A percentile compares a stretch with the other conserved stretches of the same genome.
phyloP scores from a whole-genome alignment of 371 early-diverging fungal species.

The Funneliformis caledonium region DNA sequence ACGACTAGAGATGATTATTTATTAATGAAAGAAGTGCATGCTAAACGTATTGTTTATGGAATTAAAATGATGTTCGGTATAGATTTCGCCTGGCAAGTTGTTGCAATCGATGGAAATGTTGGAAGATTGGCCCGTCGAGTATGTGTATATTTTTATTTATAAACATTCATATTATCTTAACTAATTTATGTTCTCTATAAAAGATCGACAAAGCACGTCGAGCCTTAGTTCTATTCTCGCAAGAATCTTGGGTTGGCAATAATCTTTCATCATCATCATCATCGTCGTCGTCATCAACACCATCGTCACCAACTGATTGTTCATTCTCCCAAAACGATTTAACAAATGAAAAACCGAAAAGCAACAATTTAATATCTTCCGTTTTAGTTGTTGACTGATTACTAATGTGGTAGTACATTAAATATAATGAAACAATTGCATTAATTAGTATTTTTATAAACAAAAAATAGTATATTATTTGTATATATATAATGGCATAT shows the following conservation, averaged over 20 bases:
- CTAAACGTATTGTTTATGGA: conserved; percentile 77
- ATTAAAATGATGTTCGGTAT: conserved; percentile 81
- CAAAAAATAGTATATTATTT: no score
- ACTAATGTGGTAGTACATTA: no score
- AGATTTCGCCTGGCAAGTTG: conserved; percentile 87
- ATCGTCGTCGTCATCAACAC: no score
- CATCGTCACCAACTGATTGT: no score
- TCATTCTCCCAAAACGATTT: no score
- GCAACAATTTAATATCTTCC: no score
- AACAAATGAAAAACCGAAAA: no score
- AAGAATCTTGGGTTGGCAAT: neutral
- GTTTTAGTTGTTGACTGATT: no score
- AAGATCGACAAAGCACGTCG: neutral
- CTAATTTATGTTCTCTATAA: neutral
- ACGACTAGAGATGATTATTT: conserved; percentile 61
- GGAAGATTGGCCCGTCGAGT: conserved; percentile 44
- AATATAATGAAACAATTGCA: no score
- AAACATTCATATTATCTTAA: neutral
- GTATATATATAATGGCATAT: no score
- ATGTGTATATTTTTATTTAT: neutral
- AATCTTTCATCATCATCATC: no score
- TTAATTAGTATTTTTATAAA: no score
- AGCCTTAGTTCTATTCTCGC: neutral
- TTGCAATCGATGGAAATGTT: conserved; percentile 61
- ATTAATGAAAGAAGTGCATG: conserved; percentile 71